Evolutionary conservation across 106 monocot genomes (phyloP).

Genomic region (Dendrobium nobile): DNA sequence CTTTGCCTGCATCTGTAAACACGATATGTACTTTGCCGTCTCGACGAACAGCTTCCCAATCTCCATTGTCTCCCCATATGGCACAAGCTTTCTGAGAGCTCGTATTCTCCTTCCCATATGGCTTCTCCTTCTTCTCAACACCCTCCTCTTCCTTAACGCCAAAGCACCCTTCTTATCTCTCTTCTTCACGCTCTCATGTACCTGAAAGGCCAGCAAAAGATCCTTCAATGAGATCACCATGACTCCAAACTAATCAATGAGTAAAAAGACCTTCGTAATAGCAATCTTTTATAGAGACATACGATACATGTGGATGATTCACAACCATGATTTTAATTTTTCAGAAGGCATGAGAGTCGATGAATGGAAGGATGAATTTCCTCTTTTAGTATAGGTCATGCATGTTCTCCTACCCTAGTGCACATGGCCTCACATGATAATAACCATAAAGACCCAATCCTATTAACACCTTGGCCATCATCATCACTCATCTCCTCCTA

Average conservation of each 20-base stretch:
- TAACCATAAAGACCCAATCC: not conserved
- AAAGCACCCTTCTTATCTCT: not conserved
- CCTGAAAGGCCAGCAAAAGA: not conserved
- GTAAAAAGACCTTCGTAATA: not conserved
- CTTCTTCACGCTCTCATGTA: not conserved
- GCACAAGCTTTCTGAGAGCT: slow-evolving; percentile 9
- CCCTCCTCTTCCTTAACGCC: not conserved
- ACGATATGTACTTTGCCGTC: slow-evolving; percentile 9
- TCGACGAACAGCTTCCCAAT: not conserved
- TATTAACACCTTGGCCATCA: slow-evolving; percentile 1
- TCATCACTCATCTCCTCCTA: too few relatives aligned
- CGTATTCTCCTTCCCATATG: not conserved
- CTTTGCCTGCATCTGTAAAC: slow-evolving; percentile 8
- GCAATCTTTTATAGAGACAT: not conserved
- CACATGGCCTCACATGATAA: slow-evolving; percentile 20
- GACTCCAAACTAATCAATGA: not conserved
- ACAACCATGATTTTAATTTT: not conserved
- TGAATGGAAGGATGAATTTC: not conserved
- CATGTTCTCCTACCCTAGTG: slow-evolving; percentile 6
- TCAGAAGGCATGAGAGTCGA: not conserved
- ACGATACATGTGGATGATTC: not conserved
- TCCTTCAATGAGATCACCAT: not conserved
- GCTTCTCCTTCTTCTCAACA: not conserved
- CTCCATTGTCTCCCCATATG: not conserved
- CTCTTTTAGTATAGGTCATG: slow-evolving; percentile 5